phyloP scores from a whole-genome alignment of 2,329 filamentous ascomycete genomes.

The Aspergillus sp. region DNA sequence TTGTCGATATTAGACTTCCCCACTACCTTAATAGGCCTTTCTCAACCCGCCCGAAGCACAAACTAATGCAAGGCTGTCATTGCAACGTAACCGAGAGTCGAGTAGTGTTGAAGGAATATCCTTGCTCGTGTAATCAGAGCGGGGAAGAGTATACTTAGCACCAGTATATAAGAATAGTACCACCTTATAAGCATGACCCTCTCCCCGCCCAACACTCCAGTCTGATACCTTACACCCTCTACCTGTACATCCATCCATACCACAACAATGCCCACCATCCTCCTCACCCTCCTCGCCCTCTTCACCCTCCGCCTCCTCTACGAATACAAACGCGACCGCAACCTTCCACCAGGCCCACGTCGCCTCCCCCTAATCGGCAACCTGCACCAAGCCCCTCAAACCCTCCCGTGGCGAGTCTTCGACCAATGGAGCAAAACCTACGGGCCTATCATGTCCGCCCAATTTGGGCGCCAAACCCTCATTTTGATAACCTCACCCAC shows the following conservation, averaged over 20 bases:
- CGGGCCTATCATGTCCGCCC: constrained; percentile 35
- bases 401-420: constrained; percentile 28
- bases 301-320: constrained; percentile 14
- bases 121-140: no score
- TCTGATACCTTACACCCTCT: no score
- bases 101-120: no score
- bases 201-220: neutral
- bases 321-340: constrained; percentile 15
- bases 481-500: constrained; percentile 52
- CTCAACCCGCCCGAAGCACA: no score
- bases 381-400: constrained; percentile 32
- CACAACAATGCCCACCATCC: neutral
- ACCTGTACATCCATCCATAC: neutral
- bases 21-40: no score
- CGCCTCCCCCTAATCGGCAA: constrained; percentile 36
- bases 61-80: no score
- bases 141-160: no score
- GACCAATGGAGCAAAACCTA: constrained; percentile 37
- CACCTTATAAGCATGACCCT: neutral
- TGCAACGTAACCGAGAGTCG: no score
- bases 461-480: constrained; percentile 34
- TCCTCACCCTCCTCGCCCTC: neutral
- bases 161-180: neutral
- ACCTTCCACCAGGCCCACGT: constrained; percentile 31
- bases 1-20: no score